Percentiles rank a stretch among this genome's conserved stretches.
Evolutionary conservation across 2,329 filamentous ascomycete genomes (phyloP).

Genomic region (Fusarium lateritium): DNA sequence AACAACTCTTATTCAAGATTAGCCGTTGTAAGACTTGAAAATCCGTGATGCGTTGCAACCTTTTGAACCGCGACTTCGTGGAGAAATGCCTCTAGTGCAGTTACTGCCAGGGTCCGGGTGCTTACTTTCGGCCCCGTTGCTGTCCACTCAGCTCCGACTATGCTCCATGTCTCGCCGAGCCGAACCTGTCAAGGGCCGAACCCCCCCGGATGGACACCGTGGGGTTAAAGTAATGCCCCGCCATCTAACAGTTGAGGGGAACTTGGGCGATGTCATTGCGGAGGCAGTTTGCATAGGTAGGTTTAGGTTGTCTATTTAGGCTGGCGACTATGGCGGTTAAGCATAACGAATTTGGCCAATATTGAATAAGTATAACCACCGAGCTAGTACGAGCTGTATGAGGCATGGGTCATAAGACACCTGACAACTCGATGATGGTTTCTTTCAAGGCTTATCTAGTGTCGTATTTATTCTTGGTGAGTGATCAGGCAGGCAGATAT

Average conservation of each 20-base stretch:
- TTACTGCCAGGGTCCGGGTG: conserved; percentile 19
- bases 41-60: conserved; percentile 11
- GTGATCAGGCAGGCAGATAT: too few relatives aligned
- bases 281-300: conserved; percentile 6
- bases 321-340: conserved; percentile 26
- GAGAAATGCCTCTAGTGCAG: conserved; percentile 13
- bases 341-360: neutral
- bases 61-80: conserved; percentile 3
- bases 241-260: conserved; percentile 1
- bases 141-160: conserved; percentile 27
- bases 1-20: conserved; percentile 23
- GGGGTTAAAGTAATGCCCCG: conserved; percentile 26
- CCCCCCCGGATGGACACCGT: conserved; percentile 14
- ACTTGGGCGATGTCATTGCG: conserved; percentile 16
- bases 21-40: conserved; percentile 27
- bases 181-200: conserved; percentile 16
- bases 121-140: conserved; percentile 9
- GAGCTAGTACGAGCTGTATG: neutral
- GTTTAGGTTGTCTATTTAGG: conserved; percentile 13
- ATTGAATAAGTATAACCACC: conserved; percentile 5
- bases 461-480: too few relatives aligned
- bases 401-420: neutral
- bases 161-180: conserved; percentile 9
- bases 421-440: too few relatives aligned
- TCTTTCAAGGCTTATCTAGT: too few relatives aligned